A percentile compares a stretch with the other conserved stretches of the same genome.
Evolutionary conservation across 2,329 filamentous ascomycete genomes (phyloP).

Genomic region (Talaromyces sp.): DNA sequence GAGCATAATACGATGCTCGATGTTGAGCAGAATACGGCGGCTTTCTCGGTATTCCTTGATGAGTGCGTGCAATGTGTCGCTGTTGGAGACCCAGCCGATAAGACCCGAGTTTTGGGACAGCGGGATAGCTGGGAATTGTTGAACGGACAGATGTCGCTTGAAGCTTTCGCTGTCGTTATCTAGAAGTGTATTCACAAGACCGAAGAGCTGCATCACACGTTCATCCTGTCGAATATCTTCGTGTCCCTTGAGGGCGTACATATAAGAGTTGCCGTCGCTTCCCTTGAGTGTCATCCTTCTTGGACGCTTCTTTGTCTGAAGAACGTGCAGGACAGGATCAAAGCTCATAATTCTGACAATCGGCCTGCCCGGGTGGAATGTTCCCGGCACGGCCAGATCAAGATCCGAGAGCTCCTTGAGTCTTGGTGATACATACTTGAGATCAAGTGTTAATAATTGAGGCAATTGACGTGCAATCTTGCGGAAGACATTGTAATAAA

Average conservation of each 20-base stretch:
- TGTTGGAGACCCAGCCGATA: slow-evolving; percentile 94
- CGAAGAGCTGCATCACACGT: slow-evolving; percentile 98
- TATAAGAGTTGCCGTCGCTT: slow-evolving; percentile 81
- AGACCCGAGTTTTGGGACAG: slow-evolving; percentile 94
- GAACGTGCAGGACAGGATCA: slow-evolving; percentile 82
- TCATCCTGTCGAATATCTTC: slow-evolving; percentile 99
- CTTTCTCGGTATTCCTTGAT: slow-evolving; percentile 97
- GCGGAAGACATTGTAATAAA: slow-evolving; percentile 98
- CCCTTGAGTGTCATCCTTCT: slow-evolving; percentile 82
- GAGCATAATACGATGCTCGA: slow-evolving; percentile 98
- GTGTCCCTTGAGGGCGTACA: slow-evolving; percentile 94
- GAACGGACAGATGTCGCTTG: slow-evolving; percentile 94
- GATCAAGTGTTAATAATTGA: slow-evolving; percentile 84
- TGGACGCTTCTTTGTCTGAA: slow-evolving; percentile 94
- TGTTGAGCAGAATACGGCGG: slow-evolving; percentile 95
- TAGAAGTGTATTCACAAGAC: slow-evolving; percentile 91
- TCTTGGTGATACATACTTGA: slow-evolving; percentile 95
- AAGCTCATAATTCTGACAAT: slow-evolving; percentile 85
- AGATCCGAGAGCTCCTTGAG: slow-evolving; percentile 79
- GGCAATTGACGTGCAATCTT: slow-evolving; percentile 90
- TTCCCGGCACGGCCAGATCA: slow-evolving; percentile 91
- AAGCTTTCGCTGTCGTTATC: slow-evolving; percentile 92
- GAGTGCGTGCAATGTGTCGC: slow-evolving; percentile 91
- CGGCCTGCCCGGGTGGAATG: slow-evolving; percentile 73
- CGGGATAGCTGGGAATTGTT: slow-evolving; percentile 93